Conservation (phyloP, 2,329 filamentous ascomycete species). For the Helicocarpus griseus region DNA sequence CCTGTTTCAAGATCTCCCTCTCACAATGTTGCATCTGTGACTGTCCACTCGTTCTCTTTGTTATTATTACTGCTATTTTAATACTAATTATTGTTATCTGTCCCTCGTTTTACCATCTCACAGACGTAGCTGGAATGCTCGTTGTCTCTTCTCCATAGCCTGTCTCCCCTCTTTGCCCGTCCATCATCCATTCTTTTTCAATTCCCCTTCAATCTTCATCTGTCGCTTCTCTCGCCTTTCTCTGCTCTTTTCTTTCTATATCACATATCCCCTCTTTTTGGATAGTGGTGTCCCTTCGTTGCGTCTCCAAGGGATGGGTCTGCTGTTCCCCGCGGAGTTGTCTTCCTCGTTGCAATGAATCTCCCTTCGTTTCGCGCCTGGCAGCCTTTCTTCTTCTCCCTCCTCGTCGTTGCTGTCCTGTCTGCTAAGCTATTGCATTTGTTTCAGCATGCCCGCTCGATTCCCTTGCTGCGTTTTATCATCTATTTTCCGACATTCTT, state of each 20-base stretch:
- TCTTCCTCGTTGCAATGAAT: slow-evolving; percentile 13
- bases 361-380: slow-evolving; percentile 15
- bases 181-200: neutral
- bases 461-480: slow-evolving; percentile 15
- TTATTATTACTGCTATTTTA: no score
- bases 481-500: slow-evolving; percentile 25
- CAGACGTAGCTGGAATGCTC: no score
- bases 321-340: neutral
- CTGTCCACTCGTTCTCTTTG: no score
- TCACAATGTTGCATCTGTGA: no score
- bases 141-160: neutral
- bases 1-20: no score
- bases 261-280: neutral
- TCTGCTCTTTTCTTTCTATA: neutral
- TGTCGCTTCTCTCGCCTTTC: neutral
- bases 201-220: neutral
- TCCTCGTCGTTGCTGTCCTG: slow-evolving; percentile 18
- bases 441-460: slow-evolving; percentile 17
- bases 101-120: no score
- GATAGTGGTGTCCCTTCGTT: neutral
- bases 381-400: slow-evolving; percentile 19
- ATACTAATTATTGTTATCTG: no score
- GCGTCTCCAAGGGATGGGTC: slow-evolving; percentile 9
- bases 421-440: slow-evolving; percentile 21
- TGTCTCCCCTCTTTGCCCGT: neutral